Conservation (phyloP, 192 early-diverging fungal genomes). For the Obelidium mucronatum region DNA sequence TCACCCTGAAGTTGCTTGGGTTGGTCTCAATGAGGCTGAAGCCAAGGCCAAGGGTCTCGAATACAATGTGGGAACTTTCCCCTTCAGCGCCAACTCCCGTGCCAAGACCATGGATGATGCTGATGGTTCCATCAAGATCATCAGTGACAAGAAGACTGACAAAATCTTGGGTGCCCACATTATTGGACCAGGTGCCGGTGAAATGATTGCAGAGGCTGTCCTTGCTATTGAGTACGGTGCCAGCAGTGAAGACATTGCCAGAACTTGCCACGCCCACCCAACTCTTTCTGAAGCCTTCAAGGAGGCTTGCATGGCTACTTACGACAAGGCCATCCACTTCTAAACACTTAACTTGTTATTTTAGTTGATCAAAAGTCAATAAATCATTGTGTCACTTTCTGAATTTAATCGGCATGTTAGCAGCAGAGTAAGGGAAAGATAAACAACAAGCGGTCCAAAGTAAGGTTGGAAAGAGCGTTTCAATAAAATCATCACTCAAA, state of each 20-base stretch:
- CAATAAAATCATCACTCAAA: too few species aligned
- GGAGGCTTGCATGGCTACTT: conserved; percentile 94
- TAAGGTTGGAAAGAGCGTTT: too few species aligned
- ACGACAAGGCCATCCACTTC: conserved; percentile 71
- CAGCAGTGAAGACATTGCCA: conserved; percentile 96
- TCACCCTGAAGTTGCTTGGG: conserved; percentile 98
- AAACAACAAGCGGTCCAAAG: too few species aligned
- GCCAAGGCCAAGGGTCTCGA: conserved; percentile 85
- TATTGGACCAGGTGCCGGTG: conserved; percentile 97
- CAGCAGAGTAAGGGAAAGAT: too few species aligned
- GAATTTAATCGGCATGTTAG: too few species aligned
- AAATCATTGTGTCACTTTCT: too few species aligned
- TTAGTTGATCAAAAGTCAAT: too few species aligned
- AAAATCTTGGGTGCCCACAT: conserved; percentile 97
- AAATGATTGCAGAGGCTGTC: conserved; percentile 98
- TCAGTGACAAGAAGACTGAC: conserved; percentile 95
- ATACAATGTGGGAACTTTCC: conserved; percentile 92
- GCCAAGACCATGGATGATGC: conserved; percentile 95
- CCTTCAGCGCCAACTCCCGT: conserved; percentile 95
- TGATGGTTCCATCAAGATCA: conserved; percentile 96
- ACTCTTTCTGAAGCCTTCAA: conserved; percentile 98
- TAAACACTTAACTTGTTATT: too few species aligned
- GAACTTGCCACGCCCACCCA: conserved; percentile 97
- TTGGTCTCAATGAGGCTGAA: conserved; percentile 95
- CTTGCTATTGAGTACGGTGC: conserved; percentile 98